Conservation (phyloP, 352 stramenopile species). For the Phytophthora rubi region DNA sequence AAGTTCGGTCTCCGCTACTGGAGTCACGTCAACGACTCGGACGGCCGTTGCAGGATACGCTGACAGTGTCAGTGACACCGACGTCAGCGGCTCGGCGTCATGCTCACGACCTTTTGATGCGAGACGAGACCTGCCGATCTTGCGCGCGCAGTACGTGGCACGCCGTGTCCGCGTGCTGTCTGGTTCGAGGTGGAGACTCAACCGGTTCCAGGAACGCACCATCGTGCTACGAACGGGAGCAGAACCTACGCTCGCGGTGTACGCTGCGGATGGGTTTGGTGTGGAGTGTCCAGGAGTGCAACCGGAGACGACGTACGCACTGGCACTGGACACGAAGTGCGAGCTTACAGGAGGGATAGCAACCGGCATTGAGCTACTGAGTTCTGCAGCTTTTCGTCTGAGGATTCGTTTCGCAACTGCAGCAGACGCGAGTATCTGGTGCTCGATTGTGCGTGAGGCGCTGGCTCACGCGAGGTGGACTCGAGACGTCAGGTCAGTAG, state of each 20-base stretch:
- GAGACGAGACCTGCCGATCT: constrained; percentile 43
- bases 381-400: constrained; percentile 33
- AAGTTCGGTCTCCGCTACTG: constrained; percentile 2
- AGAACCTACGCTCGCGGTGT: constrained; percentile 39
- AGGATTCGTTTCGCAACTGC: constrained; percentile 58
- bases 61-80: not conserved
- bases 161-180: constrained; percentile 51
- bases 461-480: constrained; percentile 49
- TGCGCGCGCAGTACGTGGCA: constrained; percentile 58
- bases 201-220: constrained; percentile 50
- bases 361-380: constrained; percentile 47
- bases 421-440: constrained; percentile 61
- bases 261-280: constrained; percentile 12
- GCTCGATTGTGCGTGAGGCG: constrained; percentile 43
- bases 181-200: constrained; percentile 55
- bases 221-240: constrained; percentile 47
- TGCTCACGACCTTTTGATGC: not conserved
- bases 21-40: not conserved
- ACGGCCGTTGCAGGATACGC: constrained; percentile 3
- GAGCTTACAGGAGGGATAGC: constrained; percentile 14
- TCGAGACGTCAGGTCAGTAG: constrained; percentile 31
- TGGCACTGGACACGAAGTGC: constrained; percentile 42
- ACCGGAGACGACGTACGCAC: constrained; percentile 28
- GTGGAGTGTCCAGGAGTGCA: not conserved
- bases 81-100: not conserved